These are phyloP conservation scores for Mentha longifolia DNA, from an alignment of 257 asterid genomes.

Conservation along the genomic window DNA sequence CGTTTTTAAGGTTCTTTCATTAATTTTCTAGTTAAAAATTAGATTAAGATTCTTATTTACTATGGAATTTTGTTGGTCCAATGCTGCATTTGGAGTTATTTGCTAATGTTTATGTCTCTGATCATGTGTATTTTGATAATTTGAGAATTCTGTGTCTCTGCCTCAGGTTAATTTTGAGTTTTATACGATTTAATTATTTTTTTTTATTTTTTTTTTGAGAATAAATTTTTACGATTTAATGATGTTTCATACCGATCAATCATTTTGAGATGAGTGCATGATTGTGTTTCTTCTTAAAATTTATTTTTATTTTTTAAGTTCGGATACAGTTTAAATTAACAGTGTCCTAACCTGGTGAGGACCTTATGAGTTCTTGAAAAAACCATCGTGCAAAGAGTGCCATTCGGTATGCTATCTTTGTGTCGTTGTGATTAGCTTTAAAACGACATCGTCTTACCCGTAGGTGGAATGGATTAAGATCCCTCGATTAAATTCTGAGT, in stretches of 20 bases:
- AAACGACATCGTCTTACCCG: neutral
- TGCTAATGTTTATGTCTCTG: neutral
- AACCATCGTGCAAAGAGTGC: neutral
- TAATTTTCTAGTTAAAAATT: neutral
- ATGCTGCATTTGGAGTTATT: conserved; percentile 14
- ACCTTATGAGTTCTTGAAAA: neutral
- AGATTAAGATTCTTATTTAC: neutral
- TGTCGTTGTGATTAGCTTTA: conserved; percentile 21
- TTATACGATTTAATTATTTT: no score
- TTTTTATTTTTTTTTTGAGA: no score
- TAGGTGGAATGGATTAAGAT: neutral
- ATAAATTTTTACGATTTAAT: neutral
- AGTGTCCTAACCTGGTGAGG: neutral
- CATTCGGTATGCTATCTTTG: neutral
- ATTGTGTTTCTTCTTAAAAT: neutral
- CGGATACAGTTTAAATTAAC: neutral
- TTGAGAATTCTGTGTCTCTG: no score
- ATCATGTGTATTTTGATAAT: neutral
- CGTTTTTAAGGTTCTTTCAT: conserved; percentile 50
- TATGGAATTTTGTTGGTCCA: conserved; percentile 13
- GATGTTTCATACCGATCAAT: neutral
- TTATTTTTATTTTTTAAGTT: neutral
- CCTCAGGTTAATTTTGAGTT: neutral
- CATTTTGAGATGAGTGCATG: neutral
- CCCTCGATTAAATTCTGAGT: neutral